These are phyloP conservation scores for Rhodotorula sp. DNA, from an alignment of 1,284 basidiomycete species.

Conservation along the genomic window DNA sequence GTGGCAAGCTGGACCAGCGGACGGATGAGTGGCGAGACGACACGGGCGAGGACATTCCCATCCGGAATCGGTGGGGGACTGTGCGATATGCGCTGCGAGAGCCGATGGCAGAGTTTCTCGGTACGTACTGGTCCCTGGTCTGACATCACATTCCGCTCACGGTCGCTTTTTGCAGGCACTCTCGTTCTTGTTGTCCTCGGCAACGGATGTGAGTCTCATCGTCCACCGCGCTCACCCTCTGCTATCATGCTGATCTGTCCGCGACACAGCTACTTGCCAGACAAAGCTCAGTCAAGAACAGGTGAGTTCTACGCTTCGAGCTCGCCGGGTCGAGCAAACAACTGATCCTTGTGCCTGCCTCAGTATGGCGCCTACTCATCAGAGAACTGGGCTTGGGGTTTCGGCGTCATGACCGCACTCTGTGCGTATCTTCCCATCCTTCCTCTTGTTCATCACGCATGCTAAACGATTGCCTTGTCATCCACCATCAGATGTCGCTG, in stretches of 20 bases:
- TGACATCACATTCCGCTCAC: not conserved
- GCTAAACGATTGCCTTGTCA: too few relatives aligned
- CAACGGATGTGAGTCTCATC: constrained; percentile 15
- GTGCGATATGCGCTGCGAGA: constrained; percentile 38
- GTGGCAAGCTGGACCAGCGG: constrained; percentile 28
- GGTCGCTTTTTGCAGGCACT: constrained; percentile 3
- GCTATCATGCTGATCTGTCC: not conserved
- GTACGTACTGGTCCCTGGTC: not conserved
- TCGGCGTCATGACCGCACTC: constrained; percentile 30
- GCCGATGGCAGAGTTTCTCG: constrained; percentile 44
- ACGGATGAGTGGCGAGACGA: constrained; percentile 20
- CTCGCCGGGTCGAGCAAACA: too few relatives aligned
- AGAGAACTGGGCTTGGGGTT: constrained; percentile 29
- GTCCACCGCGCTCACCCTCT: not conserved
- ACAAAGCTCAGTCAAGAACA: constrained; percentile 22
- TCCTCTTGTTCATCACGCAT: too few relatives aligned
- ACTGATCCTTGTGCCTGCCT: not conserved
- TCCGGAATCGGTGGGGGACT: constrained; percentile 32
- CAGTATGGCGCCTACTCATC: constrained; percentile 20
- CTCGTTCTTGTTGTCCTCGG: constrained; percentile 38
- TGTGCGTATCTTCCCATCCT: constrained; percentile 1
- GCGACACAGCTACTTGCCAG: constrained; percentile 27
- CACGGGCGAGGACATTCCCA: constrained; percentile 10
- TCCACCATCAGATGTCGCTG: constrained; percentile 15
- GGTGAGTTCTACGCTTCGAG: not conserved